Base-by-base conservation (phyloP, 192 early-diverging fungal genomes). In the Coemansia interrupta region DNA sequence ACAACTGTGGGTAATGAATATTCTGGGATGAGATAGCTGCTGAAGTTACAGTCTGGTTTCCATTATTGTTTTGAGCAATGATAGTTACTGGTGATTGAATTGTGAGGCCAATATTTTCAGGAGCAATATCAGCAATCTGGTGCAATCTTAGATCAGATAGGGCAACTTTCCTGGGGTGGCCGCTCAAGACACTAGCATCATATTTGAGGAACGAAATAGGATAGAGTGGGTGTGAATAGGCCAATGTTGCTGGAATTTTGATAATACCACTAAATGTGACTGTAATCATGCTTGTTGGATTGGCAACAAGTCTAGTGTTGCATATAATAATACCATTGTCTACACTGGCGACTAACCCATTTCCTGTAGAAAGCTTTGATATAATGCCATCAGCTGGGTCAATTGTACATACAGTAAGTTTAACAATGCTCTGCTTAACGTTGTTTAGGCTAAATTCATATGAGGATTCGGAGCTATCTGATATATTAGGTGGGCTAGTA, bases 281-380 rank as follows among this genome's bases (percentile, higher is more conserved):
- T 4, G 4, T 30, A 32, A 52, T 28, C 0, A 18, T 52, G 4
- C 23, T 7, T 30, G 28, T 52, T 28, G 28, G 17, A 18, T 52
- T 52, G 10, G 50, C 14, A 14, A 52, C 29, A 28, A 52, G 23
- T 0, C 4, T 15, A 17, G 28, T 30, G 28, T 29, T 52, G 9
- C 50, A 52, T 36, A 52, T 52, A 17, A 52, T 30, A 6, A 52
- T 28, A 1, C 50, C 50, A 32, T 52, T 14, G n/a, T 28, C 14
- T 3, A 15, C 3, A 32, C 17, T 52, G 12, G 28, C 26, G 36
- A 52, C 20, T 23, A 48, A 13, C 1, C 46, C 46, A 48, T 18
- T 23, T 6, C 46, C 46, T 4, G 20, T 26, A 48, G 2, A 4
- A 6, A 23, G 0, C 23, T 48, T 19, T 0, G 0, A 14, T 23